phyloP scores from a whole-genome alignment of 208 protist genomes.

The Acanthamoeba lugdunensis region DNA sequence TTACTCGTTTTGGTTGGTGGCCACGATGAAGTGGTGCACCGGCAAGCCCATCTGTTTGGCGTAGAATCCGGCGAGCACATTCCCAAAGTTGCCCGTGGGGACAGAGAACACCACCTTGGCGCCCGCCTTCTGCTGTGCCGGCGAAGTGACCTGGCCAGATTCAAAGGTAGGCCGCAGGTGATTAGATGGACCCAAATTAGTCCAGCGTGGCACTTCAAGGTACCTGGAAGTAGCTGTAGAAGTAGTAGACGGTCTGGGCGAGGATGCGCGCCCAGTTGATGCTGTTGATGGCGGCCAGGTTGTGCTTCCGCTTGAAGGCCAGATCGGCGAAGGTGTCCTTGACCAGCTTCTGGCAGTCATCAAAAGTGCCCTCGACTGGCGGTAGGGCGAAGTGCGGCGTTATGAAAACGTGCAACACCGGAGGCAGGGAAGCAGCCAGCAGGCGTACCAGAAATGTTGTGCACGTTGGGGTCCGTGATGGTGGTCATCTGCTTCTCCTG shows the following conservation, averaged over 20 bases:
- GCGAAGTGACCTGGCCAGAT: constrained; percentile 44
- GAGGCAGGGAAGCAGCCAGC: background rate
- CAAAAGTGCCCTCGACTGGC: constrained; percentile 83
- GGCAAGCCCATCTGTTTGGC: constrained; percentile 92
- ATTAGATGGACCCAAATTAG: background rate
- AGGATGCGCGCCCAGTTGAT: constrained; percentile 97
- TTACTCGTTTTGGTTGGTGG: constrained; percentile 96
- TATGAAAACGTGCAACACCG: background rate
- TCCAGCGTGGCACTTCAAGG: background rate
- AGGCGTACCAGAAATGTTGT: constrained; percentile 82
- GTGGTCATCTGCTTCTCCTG: constrained; percentile 87
- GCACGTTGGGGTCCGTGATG: constrained; percentile 87
- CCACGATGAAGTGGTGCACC: constrained; percentile 91
- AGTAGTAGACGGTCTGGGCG: constrained; percentile 96
- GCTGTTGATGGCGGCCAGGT: constrained; percentile 94
- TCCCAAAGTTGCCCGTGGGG: constrained; percentile 96
- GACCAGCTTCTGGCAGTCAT: constrained; percentile 92
- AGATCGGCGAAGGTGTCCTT: constrained; percentile 92
- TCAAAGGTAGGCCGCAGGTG: background rate
- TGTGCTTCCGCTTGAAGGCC: constrained; percentile 87
- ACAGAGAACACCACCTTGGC: constrained; percentile 81
- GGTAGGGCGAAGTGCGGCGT: no score
- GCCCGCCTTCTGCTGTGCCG: background rate
- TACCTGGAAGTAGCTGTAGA: constrained; percentile 92
- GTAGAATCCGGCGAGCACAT: constrained; percentile 94